Evolutionary conservation across 352 stramenopile genomes (phyloP), one percentile per base, ranked within the genome.

Genomic region (Globisporangium carolinianum): DNA sequence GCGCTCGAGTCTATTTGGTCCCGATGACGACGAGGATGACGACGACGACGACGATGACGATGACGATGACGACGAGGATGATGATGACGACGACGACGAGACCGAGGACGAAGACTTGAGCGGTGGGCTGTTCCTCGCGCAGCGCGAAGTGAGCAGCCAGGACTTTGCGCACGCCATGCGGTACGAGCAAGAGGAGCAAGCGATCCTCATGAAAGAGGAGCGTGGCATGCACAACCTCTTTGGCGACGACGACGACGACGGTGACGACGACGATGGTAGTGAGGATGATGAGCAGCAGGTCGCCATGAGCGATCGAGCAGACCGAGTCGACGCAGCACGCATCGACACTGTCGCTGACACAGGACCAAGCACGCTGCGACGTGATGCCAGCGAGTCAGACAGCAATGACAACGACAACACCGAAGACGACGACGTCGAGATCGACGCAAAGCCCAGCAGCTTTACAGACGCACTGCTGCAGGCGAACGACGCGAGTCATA

Each of bases 121-220:
- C n/a, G n/a, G 41, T 7, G 64, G 63, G 17, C 24, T n/a, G 11
- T 51, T 35, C 14, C 42, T 15, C 10, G 35, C 24, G 11, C 14
- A n/a, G 6, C 57, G 49, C 10, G 50, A 66, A 17, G 46, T 55
- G 11, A 60, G 24, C 10, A 50, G 12, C 6, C 46, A 43, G 2
- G 64, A 69, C 9, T 48, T 69, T 4, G 61, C 61, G 36, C 55
- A 45, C 6, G 41, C 58, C 11, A n/a, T 17, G 1, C 52, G 58
- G 10, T 50, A 61, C 24, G 55, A 68, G 32, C 53, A 61, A 32
- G 60, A 68, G 35, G 45, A 61, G 12, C 60, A 59, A 17, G 32
- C 42, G 37, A 60, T 45, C 37, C 17, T 56, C 8, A 10, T 59
- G 48, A 62, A 66, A 36, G 57, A 54, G 15, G 48, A 58, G 37